Conservation (phyloP, 139 green algal species). For the Pleodorina starrii region DNA sequence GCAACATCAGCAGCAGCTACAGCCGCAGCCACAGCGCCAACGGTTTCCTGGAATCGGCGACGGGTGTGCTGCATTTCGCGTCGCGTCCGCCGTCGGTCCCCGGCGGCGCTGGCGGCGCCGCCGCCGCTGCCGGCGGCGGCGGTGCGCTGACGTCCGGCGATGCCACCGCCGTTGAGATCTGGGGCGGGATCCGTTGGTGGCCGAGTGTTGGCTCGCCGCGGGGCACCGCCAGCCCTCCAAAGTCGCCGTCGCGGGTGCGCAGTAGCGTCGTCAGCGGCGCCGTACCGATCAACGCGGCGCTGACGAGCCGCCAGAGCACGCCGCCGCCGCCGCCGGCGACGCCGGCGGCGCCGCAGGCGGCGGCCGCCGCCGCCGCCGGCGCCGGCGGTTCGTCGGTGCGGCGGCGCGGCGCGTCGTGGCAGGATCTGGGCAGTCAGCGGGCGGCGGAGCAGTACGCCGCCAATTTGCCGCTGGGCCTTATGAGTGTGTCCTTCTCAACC, state of each 20-base stretch:
- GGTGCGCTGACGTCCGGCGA: background rate
- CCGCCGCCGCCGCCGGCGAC: background rate
- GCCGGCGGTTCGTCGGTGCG: background rate
- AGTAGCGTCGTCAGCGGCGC: background rate
- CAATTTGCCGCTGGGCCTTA: constrained; percentile 35
- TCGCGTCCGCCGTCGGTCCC: background rate
- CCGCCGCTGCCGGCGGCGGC: background rate
- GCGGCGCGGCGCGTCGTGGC: constrained; percentile 28
- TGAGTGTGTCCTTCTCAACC: constrained; percentile 57
- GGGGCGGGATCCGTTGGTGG: background rate
- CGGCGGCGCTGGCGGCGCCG: background rate
- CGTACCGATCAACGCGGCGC: background rate
- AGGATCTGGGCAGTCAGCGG: constrained; percentile 56
- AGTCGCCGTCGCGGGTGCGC: background rate
- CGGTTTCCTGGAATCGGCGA: background rate
- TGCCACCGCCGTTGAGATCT: background rate
- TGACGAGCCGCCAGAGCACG: background rate
- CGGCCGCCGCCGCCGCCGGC: background rate
- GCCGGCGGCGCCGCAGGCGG: background rate
- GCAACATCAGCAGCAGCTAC: background rate
- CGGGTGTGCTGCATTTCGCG: background rate
- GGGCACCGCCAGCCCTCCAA: background rate
- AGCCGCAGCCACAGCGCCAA: background rate
- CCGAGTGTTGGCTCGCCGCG: background rate
- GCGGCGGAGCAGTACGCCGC: constrained; percentile 57